Base-by-base conservation (phyloP, 495 filamentous ascomycete species). In the Xylaria sp. region DNA sequence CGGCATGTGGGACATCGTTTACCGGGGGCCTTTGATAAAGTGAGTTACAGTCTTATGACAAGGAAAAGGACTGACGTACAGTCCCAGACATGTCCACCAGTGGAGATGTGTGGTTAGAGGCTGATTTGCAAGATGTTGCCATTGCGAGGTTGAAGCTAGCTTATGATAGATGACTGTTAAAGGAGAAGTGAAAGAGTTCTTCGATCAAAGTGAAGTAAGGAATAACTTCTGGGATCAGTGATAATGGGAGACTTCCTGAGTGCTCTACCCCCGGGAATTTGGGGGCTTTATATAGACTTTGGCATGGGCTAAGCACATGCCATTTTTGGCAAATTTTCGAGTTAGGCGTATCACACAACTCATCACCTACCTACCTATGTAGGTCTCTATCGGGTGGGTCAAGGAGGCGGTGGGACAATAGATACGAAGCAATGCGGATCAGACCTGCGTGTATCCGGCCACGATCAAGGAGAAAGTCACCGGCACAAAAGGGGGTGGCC, bases 1-100 rank as follows among this genome's bases (percentile, higher is more conserved):
- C 61, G 61, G 52, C 69, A 71, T 5, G 61, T 71, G n/a, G 69
- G 69, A 50, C 69, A 71, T 66, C 69, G 48, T 44, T 71, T 71
- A 19, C 69, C 69, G 5, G 69, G 69, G 3, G 61, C 37, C 69
- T 71, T 33, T 40, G 15, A 48, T 40, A 50, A 24, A 7, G 21
- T 71, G 0, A 71, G 69, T 26, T 5, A 40, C 29, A 35, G 37
- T n/a, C 3, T 40, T 24, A 0, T 43, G 29, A 17, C 9, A 14
- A 12, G 33, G n/a, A 37, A 5, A 21, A 19, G 15, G 29, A 17
- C 31, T 19, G 50, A 71, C 61, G 11, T 59, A 71, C 69, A 48
- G 50, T 71, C 0, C 69, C 69, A 31, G 69, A 71, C 58, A 63
- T 63, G 24, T 70, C 58, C 44, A 70, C 58, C 4, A 63, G 44